Conservation (phyloP, 768 basidiomycete species). For the Neoboletus brunneissimus region DNA sequence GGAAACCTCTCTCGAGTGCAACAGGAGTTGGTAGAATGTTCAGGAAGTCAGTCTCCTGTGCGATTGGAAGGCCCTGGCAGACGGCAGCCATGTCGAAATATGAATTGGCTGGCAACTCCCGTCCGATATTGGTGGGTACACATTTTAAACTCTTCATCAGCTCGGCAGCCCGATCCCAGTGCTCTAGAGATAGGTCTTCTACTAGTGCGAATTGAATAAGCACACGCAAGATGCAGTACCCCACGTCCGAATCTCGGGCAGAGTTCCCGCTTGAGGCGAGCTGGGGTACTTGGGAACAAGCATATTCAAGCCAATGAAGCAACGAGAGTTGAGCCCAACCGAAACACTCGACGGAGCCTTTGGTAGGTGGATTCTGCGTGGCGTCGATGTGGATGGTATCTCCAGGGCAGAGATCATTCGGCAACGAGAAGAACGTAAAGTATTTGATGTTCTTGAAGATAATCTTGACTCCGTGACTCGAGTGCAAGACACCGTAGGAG, state of each 20-base stretch:
- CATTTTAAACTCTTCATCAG: conserved; percentile 53
- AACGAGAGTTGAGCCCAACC: conserved; percentile 74
- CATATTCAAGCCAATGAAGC: conserved; percentile 65
- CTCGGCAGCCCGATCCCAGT: conserved; percentile 55
- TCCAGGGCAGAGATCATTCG: conserved; percentile 71
- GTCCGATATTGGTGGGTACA: conserved; percentile 72
- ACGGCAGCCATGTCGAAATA: conserved; percentile 87
- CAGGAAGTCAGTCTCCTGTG: neutral
- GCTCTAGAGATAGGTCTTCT: conserved; percentile 41
- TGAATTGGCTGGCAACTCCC: conserved; percentile 62
- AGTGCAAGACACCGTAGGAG: conserved; percentile 36
- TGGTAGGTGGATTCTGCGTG: conserved; percentile 52
- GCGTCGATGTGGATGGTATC: conserved; percentile 67
- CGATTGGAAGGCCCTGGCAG: conserved; percentile 38
- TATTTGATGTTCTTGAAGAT: conserved; percentile 60
- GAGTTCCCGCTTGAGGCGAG: neutral
- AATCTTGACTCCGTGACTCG: neutral
- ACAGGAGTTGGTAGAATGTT: neutral
- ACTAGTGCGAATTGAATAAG: conserved; percentile 76
- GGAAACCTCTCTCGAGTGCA: neutral
- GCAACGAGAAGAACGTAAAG: conserved; percentile 56
- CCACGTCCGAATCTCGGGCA: conserved; percentile 33
- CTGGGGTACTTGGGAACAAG: conserved; percentile 41
- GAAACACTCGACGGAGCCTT: conserved; percentile 44
- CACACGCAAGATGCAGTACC: conserved; percentile 59